Conservation (phyloP, 768 basidiomycete genomes). For the Pluteus cervinus region DNA sequence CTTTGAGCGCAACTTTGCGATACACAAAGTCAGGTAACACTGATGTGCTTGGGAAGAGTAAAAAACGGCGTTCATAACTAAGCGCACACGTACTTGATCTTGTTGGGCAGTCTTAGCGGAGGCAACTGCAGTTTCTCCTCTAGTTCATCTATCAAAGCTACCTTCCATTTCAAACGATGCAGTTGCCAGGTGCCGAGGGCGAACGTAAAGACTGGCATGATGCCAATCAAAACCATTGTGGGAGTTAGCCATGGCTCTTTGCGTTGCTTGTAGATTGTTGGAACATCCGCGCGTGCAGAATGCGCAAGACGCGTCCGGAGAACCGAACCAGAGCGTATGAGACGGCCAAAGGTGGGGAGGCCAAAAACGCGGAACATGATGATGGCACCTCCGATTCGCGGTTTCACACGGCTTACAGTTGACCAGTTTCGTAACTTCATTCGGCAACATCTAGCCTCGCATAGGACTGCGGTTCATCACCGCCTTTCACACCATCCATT, state of each 20-base stretch:
- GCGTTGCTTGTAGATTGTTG: conserved; percentile 49
- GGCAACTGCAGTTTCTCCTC: conserved; percentile 81
- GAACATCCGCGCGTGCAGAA: conserved; percentile 25
- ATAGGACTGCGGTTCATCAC: neutral
- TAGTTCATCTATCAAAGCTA: conserved; percentile 87
- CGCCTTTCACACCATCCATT: neutral
- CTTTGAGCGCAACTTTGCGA: conserved; percentile 75
- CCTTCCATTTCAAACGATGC: conserved; percentile 90
- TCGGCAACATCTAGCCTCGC: no score
- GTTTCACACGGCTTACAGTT: no score
- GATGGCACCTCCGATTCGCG: no score
- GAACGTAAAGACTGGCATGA: conserved; percentile 88
- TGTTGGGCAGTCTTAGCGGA: conserved; percentile 72
- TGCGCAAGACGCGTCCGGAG: conserved; percentile 11
- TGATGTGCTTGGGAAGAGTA: conserved; percentile 38
- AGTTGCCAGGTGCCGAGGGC: conserved; percentile 93
- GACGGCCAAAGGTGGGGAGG: conserved; percentile 3
- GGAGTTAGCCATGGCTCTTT: conserved; percentile 61
- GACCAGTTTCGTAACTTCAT: no score
- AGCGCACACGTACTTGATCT: conserved; percentile 64
- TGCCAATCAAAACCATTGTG: conserved; percentile 68
- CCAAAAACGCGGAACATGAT: neutral
- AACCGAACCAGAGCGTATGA: neutral
- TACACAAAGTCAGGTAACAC: conserved; percentile 86
- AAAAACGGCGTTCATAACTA: conserved; percentile 7